These are phyloP conservation scores for Allantophomopsis lycopodina DNA, from an alignment of 2,329 filamentous ascomycete genomes.

Conservation along the genomic window DNA sequence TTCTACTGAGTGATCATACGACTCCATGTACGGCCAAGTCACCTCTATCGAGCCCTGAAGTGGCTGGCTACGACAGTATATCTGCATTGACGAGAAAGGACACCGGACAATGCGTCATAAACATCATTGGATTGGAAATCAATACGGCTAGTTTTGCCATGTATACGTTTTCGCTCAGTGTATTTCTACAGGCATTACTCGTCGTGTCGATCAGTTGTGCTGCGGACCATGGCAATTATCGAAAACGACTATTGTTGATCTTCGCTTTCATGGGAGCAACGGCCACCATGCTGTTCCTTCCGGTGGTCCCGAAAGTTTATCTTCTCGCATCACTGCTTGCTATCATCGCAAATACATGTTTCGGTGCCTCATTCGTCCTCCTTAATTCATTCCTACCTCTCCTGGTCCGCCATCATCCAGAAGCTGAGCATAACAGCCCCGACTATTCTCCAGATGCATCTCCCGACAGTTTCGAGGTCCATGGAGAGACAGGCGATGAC, in stretches of 20 bases:
- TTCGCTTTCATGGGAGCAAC: conserved; percentile 76
- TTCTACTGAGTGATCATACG: conserved; percentile 63
- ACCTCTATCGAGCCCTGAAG: conserved; percentile 4
- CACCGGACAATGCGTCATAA: conserved; percentile 65
- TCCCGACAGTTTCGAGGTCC: too few relatives aligned
- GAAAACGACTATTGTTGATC: conserved; percentile 74
- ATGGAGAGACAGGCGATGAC: not conserved
- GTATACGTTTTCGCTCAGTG: conserved; percentile 94
- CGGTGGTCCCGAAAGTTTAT: conserved; percentile 62
- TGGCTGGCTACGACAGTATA: conserved; percentile 2
- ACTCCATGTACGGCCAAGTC: conserved; percentile 50
- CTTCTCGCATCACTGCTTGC: conserved; percentile 72
- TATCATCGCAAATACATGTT: conserved; percentile 84
- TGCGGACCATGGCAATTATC: conserved; percentile 84
- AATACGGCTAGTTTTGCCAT: conserved; percentile 96
- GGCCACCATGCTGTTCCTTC: conserved; percentile 80
- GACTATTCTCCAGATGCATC: conserved; percentile 1
- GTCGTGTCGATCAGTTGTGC: conserved; percentile 95
- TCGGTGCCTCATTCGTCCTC: conserved; percentile 88
- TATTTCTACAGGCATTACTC: conserved; percentile 74
- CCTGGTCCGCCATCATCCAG: conserved; percentile 69
- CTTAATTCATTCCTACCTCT: conserved; percentile 91
- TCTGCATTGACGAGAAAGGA: conserved; percentile 17
- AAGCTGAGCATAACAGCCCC: conserved; percentile 13
- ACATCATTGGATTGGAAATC: conserved; percentile 70